Conservation (phyloP, 306 rosid genomes). For the Lathyrus oleraceus region DNA sequence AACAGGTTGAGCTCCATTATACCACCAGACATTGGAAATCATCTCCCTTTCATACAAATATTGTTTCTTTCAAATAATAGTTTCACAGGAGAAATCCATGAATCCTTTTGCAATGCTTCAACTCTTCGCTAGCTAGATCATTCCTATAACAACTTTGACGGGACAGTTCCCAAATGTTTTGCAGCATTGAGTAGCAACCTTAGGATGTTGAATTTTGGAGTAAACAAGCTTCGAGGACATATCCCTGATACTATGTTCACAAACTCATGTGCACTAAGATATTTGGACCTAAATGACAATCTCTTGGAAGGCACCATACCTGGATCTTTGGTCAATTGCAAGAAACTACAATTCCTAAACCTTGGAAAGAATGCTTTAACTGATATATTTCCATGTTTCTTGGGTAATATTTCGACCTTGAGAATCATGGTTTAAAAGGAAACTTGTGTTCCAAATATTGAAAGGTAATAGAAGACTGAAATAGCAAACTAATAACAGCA, state of each 20-base stretch:
- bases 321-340: constrained; percentile 6
- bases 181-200: background rate
- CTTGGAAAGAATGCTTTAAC: background rate
- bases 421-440: background rate
- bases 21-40: constrained; percentile 28
- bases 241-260: background rate
- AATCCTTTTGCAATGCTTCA: constrained; percentile 34
- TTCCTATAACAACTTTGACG: constrained; percentile 29
- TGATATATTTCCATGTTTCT: constrained; percentile 26
- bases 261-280: constrained; percentile 15
- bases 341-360: constrained; percentile 13
- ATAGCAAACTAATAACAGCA: too few relatives aligned
- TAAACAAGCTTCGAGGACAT: constrained; percentile 20
- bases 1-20: background rate
- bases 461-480: too few relatives aligned
- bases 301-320: constrained; percentile 24
- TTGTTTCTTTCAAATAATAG: constrained; percentile 35
- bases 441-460: too few relatives aligned
- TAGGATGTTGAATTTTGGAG: constrained; percentile 25
- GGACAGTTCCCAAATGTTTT: constrained; percentile 34
- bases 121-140: constrained; percentile 37
- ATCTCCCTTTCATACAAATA: background rate
- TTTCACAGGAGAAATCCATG: constrained; percentile 19
- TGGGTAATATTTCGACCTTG: background rate
- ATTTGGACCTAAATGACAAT: constrained; percentile 39